Percentiles rank a stretch among this genome's conserved stretches.
phyloP scores from a whole-genome alignment of 345 rosid genomes.

The Eutrema japonicum region DNA sequence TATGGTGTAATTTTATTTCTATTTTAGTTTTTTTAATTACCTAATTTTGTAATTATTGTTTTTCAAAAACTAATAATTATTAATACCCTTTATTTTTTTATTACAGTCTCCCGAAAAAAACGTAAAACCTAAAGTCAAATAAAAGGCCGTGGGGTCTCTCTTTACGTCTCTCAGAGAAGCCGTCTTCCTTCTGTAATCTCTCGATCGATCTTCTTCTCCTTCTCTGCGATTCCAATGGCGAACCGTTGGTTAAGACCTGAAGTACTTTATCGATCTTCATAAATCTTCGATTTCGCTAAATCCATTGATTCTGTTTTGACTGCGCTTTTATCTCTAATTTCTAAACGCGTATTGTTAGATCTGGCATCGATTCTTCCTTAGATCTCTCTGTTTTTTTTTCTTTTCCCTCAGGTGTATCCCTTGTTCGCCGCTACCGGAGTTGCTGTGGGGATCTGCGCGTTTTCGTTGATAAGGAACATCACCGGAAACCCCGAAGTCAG shows the following conservation, averaged over 20 bases:
- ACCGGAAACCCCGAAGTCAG: conserved; percentile 97
- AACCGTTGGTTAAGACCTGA: conserved; percentile 86
- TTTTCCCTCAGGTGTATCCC: conserved; percentile 68
- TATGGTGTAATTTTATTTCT: too few species aligned
- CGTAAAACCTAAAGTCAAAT: conserved; percentile 41
- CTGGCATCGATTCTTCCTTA: conserved; percentile 24
- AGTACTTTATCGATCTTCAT: conserved; percentile 44
- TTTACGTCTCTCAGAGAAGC: conserved; percentile 31
- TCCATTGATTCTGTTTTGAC: conserved; percentile 14
- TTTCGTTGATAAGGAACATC: conserved; percentile 78
- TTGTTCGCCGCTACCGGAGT: conserved; percentile 86
- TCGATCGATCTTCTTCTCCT: conserved; percentile 3
- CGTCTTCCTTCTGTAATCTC: conserved; percentile 29
- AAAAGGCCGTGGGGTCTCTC: conserved; percentile 18
- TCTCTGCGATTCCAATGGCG: conserved; percentile 50
- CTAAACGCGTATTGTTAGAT: conserved; percentile 18
- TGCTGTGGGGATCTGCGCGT: conserved; percentile 91
- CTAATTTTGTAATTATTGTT: too few species aligned
- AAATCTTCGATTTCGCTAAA: neutral
- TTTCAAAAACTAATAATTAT: too few species aligned
- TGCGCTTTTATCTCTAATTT: neutral
- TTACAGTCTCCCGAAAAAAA: conserved; percentile 20
- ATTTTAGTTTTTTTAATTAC: too few species aligned
- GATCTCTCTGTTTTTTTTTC: neutral
- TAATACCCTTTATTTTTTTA: neutral